Evolutionary conservation across 208 protist species (phyloP), one percentile per base, ranked within the genome.

Genomic region (Kentomonas sorsogonicus): DNA sequence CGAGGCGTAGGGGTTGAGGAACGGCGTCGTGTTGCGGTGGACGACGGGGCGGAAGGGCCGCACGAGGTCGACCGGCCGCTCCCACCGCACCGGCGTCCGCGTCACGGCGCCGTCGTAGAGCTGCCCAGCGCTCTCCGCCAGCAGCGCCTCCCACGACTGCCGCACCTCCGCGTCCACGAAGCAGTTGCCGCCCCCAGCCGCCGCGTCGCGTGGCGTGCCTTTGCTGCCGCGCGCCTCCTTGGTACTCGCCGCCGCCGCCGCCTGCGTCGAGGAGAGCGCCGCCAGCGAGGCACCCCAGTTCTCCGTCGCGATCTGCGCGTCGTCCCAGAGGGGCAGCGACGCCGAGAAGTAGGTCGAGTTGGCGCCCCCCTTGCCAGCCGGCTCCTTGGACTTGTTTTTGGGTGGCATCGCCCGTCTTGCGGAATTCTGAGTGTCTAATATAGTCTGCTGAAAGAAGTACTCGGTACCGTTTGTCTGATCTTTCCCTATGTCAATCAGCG

Each of bases 11-110:
- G 90, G 90, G 52, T 79, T 46, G 23, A 91, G 48, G 47, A 89
- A 92, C 0, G 83, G 84, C 4, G 85, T 87, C n/a, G 64, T 61
- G 57, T 92, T 94, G 51, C 79, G 81, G 67, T 94, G 79, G 20
- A 96, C 87, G 5, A 94, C 79, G 2, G 90, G 90, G n/a, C 88
- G 89, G 55, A 96, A 96, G 11, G 90, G 90, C 4, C 68, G 61
- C 33, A 90, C 73, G 20, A 94, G 74, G 22, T 87, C 81, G 1
- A 59, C 61, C 9, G 87, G 86, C 3, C 85, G 74, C 39, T 66
- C 66, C 87, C 90, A 96, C 16, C 45, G 36, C n/a, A 89, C 67
- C 13, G 40, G 38, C 10, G 59, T 36, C 0, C 65, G 20, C 13
- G 36, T 47, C n/a, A 29, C 27, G 0, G 9, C 43, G 13, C 23